These are phyloP conservation scores for Dioszegia crocea DNA, from an alignment of 768 basidiomycete species.

Conservation along the genomic window DNA sequence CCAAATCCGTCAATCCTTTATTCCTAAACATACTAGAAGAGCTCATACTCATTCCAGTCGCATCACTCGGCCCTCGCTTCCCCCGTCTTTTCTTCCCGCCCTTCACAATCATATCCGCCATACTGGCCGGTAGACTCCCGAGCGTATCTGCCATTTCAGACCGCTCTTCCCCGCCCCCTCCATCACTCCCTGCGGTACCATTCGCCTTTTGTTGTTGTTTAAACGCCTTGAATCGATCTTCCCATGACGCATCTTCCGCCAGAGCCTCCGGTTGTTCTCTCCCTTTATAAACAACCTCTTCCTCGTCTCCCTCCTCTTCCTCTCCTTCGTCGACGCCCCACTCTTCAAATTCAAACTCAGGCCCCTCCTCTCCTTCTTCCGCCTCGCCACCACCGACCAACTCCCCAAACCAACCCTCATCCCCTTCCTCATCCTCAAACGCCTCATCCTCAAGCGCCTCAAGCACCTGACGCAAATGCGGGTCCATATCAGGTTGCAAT, in stretches of 20 bases:
- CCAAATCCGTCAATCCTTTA: slow-evolving; percentile 77
- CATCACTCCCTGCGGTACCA: slow-evolving; percentile 25
- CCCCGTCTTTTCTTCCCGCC: slow-evolving; percentile 66
- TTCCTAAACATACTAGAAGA: slow-evolving; percentile 93
- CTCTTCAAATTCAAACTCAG: slow-evolving; percentile 43
- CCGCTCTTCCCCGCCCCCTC: slow-evolving; percentile 50
- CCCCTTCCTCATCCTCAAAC: slow-evolving; percentile 59
- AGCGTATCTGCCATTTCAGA: slow-evolving; percentile 65
- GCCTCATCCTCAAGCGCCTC: slow-evolving; percentile 95
- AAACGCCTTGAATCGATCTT: slow-evolving; percentile 73
- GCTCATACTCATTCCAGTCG: slow-evolving; percentile 95
- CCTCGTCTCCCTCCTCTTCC: slow-evolving; percentile 44
- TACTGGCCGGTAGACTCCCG: slow-evolving; percentile 59
- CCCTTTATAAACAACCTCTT: slow-evolving; percentile 13
- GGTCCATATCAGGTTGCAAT: slow-evolving; percentile 93
- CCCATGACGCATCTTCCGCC: slow-evolving; percentile 60
- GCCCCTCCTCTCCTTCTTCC: slow-evolving; percentile 33
- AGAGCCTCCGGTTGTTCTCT: slow-evolving; percentile 14
- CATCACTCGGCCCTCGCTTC: slow-evolving; percentile 68
- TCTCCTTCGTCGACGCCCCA: slow-evolving; percentile 39
- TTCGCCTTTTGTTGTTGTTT: slow-evolving; percentile 52
- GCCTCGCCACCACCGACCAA: slow-evolving; percentile 36
- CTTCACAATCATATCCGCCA: slow-evolving; percentile 63
- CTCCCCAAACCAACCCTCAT: slow-evolving; percentile 47
- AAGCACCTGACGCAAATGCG: slow-evolving; percentile 82